These are phyloP conservation scores for Trichosporon asahii DNA, from an alignment of 1,284 basidiomycete genomes.

Conservation along the genomic window DNA sequence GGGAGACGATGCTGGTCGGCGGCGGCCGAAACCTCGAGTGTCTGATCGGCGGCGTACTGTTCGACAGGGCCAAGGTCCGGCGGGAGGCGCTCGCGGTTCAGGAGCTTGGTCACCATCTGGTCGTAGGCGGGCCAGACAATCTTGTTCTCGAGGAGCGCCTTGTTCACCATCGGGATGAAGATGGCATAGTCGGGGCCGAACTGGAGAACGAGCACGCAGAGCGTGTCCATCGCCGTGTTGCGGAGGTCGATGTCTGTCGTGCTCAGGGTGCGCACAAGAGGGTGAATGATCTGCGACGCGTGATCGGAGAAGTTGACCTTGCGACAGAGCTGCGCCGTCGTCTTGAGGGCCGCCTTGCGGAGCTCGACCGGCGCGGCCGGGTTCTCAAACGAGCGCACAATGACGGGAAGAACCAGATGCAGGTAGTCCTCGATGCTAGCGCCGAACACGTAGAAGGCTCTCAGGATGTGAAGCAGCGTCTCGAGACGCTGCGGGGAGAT, in stretches of 20 bases:
- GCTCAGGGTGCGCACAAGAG: constrained; percentile 82
- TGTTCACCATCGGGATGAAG: constrained; percentile 95
- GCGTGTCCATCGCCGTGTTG: constrained; percentile 84
- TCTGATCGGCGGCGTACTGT: constrained; percentile 44
- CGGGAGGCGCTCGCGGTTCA: constrained; percentile 88
- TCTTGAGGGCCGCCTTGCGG: constrained; percentile 84
- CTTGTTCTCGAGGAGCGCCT: constrained; percentile 73
- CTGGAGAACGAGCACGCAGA: constrained; percentile 88
- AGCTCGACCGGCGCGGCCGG: constrained; percentile 70
- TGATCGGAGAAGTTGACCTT: constrained; percentile 99
- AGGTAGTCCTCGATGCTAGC: constrained; percentile 97
- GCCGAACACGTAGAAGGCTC: constrained; percentile 92
- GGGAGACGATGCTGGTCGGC: constrained; percentile 80
- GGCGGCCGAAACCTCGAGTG: constrained; percentile 33
- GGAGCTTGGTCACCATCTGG: constrained; percentile 77
- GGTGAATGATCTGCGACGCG: constrained; percentile 94
- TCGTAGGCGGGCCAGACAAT: constrained; percentile 87
- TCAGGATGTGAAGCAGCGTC: constrained; percentile 71
- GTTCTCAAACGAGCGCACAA: constrained; percentile 87
- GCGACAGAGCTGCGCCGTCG: constrained; percentile 84
- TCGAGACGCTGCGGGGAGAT: constrained; percentile 75
- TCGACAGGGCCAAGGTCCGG: constrained; percentile 57
- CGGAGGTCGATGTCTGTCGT: constrained; percentile 75
- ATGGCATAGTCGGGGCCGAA: constrained; percentile 96
- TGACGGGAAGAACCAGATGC: constrained; percentile 92